A percentile compares a stretch with the other conserved stretches of the same genome.
phyloP scores from a whole-genome alignment of 805 yeast genomes.

The Myxozyma mucilagina region DNA sequence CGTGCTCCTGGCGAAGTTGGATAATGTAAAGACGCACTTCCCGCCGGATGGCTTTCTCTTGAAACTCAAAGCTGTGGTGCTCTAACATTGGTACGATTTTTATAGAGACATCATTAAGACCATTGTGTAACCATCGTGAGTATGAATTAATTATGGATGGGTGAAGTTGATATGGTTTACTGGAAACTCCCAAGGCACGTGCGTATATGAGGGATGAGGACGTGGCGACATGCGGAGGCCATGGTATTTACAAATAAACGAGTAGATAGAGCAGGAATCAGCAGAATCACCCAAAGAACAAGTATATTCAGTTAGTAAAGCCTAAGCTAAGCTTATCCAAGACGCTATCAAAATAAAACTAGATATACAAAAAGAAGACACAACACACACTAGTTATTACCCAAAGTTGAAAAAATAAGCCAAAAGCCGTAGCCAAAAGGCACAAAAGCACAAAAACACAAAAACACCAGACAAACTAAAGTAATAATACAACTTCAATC shows the following conservation, averaged over 20 bases:
- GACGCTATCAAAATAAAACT: not conserved
- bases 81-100: not conserved
- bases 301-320: not conserved
- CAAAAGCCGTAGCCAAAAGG: too few relatives aligned
- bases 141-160: too few relatives aligned
- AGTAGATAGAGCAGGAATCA: not conserved
- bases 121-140: too few relatives aligned
- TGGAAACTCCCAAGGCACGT: too few relatives aligned
- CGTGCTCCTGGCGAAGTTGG: slow-evolving; percentile 17
- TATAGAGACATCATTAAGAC: too few relatives aligned
- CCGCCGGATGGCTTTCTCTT: slow-evolving; percentile 18
- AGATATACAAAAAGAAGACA: not conserved
- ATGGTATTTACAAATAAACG: not conserved
- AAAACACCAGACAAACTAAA: too few relatives aligned
- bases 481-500: not conserved
- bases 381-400: too few relatives aligned
- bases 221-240: too few relatives aligned
- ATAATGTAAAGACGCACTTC: slow-evolving; percentile 14
- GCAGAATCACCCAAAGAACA: not conserved
- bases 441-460: too few relatives aligned
- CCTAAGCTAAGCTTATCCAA: not conserved
- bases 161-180: too few relatives aligned
- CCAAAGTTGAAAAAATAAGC: too few relatives aligned
- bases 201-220: too few relatives aligned
- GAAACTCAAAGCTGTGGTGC: slow-evolving; percentile 15